phyloP scores from a whole-genome alignment of 345 rosid genomes.

The Melaleuca quinquenervia region DNA sequence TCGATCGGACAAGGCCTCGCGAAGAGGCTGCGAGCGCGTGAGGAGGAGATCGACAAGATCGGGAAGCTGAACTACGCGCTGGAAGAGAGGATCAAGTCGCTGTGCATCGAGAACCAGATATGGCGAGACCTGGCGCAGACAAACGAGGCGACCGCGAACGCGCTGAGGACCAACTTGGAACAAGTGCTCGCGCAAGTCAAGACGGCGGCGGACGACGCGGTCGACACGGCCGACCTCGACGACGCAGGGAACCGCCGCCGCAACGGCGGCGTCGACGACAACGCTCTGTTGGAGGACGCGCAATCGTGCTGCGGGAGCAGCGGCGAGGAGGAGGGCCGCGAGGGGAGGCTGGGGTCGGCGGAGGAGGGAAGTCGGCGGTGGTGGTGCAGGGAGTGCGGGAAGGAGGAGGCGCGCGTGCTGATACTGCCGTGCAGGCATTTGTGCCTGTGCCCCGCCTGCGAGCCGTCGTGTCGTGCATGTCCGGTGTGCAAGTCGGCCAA shows the following conservation, averaged over 20 bases:
- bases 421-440: conserved; percentile 8
- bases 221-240: not conserved
- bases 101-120: conserved; percentile 5
- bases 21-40: conserved; percentile 1
- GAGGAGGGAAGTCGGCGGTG: not conserved
- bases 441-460: conserved; percentile 1
- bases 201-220: not conserved
- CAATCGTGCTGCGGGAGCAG: conserved; percentile 7
- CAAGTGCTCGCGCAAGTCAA: conserved; percentile 7
- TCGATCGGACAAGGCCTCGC: not conserved
- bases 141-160: conserved; percentile 7
- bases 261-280: not conserved
- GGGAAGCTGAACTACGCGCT: not conserved
- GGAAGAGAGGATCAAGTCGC: not conserved
- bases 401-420: conserved; percentile 6
- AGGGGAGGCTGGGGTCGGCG: not conserved
- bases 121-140: conserved; percentile 3
- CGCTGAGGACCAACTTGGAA: not conserved
- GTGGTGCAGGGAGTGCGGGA: conserved; percentile 3
- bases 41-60: conserved; percentile 1
- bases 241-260: not conserved
- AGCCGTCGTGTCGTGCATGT: not conserved
- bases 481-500: conserved; percentile 1
- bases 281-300: not conserved
- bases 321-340: not conserved